Conservation (phyloP, 495 filamentous ascomycete genomes). For the Talaromyces nanjingensis region DNA sequence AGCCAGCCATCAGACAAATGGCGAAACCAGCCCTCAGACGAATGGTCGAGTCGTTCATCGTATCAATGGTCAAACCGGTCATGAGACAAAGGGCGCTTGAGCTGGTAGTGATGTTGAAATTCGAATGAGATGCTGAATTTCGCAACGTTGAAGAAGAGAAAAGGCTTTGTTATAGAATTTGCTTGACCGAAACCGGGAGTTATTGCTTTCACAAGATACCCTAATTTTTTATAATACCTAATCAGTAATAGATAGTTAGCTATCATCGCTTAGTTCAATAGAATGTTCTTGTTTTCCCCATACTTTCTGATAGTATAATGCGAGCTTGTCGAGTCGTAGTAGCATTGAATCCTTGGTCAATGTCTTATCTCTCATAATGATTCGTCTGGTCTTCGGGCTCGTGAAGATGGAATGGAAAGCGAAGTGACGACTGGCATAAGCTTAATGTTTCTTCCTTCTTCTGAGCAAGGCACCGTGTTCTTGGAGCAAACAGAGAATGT, state of each 20-base stretch:
- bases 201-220: background rate
- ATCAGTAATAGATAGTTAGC: background rate
- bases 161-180: background rate
- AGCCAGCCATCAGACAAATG: background rate
- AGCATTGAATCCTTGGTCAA: background rate
- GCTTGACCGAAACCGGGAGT: background rate
- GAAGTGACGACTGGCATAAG: no score
- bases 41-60: background rate
- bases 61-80: background rate
- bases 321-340: background rate
- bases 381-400: no score
- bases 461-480: no score
- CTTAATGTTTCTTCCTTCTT: no score
- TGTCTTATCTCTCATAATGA: no score
- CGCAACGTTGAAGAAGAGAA: background rate
- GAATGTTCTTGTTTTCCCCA: background rate
- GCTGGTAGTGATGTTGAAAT: background rate
- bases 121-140: background rate
- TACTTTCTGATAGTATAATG: background rate
- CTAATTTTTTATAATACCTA: background rate
- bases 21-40: background rate
- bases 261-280: background rate
- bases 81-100: background rate
- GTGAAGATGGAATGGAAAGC: no score
- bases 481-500: no score